Base-by-base conservation (phyloP, 331 rosid species). In the Stylosanthes scabra region DNA sequence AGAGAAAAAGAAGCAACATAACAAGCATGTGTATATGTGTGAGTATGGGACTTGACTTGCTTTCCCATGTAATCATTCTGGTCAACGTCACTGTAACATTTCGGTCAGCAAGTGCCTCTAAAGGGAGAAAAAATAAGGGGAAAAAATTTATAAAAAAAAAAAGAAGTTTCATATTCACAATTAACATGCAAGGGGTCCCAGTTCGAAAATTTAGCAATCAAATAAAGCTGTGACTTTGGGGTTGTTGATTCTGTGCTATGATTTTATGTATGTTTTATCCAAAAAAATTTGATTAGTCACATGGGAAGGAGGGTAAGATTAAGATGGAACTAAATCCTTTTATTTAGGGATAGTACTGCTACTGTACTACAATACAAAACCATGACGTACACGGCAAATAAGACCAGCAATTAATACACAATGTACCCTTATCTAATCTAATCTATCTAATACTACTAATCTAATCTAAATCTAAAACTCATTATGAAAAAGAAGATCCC, bases 301-400 rank as follows among this genome's bases (percentile, higher is more conserved):
- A 70, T 55, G 77, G 50, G 40, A 29, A 59, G 50, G 42, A 56
- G 52, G 47, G 9, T 14, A 41, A 2, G 14, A 11, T 4, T 15
- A 13, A 20, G 25, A 20, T 20, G 25, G 25, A 20, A 57, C 34
- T 68, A 58, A 14, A 27, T 47, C 14, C 50, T 59, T 72, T 58
- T 20, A 13, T 74, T 0, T 31, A 31, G 37, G 3, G 34, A 63
- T 31, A 31, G 37, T 31, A 31, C 37, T 31, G 37, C 3, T 31
- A 31, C 37, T 31, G 37, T 31, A 31, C 37, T 3, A 31, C 55
- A 5, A 41, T 6, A 27, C 70, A 28, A 49, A 28, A 67, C 83
- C 83, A 58, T 78, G 68, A 16, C 79, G 71, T 72, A 72, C 11
- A 79, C 79, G 75, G 79, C 83, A 79, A 72, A 66, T 57, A 65